Evolutionary conservation across 1,139 yeast genomes (phyloP).

Genomic region (Yamadazyma sp.): DNA sequence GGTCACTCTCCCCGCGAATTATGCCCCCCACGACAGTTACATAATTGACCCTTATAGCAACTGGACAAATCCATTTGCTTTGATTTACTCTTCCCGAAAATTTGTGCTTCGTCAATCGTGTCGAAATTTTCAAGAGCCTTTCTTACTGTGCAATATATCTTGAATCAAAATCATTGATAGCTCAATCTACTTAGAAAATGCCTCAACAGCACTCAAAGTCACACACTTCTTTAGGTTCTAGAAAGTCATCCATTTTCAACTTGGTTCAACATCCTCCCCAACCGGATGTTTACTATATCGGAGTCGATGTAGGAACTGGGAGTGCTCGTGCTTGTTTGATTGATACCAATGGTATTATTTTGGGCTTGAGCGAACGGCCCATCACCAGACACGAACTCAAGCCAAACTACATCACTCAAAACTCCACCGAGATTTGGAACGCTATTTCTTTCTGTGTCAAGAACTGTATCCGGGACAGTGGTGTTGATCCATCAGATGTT

Average conservation of each 20-base stretch:
- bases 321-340: conserved; percentile 93
- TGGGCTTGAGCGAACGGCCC: conserved; percentile 78
- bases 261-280: conserved; percentile 40
- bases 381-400: conserved; percentile 75
- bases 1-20: conserved; percentile 1
- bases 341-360: conserved; percentile 77
- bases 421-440: conserved; percentile 91
- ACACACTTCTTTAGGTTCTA: conserved; percentile 40
- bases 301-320: conserved; percentile 98
- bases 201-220: conserved; percentile 20
- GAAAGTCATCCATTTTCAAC: conserved; percentile 42
- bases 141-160: too few relatives aligned
- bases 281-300: conserved; percentile 67
- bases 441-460: conserved; percentile 82
- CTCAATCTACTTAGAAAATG: conserved; percentile 4
- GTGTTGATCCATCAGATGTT: conserved; percentile 63
- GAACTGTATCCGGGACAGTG: conserved; percentile 69
- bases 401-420: conserved; percentile 75
- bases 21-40: conserved; percentile 1
- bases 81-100: too few relatives aligned
- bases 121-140: not conserved
- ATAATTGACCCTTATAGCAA: conserved; percentile 1
- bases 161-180: not conserved
- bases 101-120: not conserved
- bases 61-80: not conserved